Conservation (phyloP, 768 basidiomycete species). For the Boletus reticuloceps region DNA sequence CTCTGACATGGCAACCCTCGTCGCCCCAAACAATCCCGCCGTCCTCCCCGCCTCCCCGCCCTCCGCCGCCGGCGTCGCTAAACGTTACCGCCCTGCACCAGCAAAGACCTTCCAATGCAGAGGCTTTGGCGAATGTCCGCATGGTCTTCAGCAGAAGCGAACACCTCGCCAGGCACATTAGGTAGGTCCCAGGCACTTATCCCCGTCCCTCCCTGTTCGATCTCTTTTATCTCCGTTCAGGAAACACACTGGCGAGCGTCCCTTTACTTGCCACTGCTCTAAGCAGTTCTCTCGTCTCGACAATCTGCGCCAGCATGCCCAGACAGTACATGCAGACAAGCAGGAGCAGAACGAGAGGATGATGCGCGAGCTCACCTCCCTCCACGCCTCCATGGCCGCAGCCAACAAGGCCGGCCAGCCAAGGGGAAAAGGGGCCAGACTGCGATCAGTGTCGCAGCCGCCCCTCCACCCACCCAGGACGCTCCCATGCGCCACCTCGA, state of each 20-base stretch:
- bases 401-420: conserved; percentile 39
- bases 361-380: conserved; percentile 85
- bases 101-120: conserved; percentile 95
- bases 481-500: conserved; percentile 19
- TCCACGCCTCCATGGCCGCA: conserved; percentile 79
- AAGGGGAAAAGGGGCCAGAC: conserved; percentile 37
- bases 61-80: conserved; percentile 35
- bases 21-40: conserved; percentile 23
- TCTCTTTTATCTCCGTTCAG: conserved; percentile 43
- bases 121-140: conserved; percentile 90
- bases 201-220: conserved; percentile 16
- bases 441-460: conserved; percentile 5
- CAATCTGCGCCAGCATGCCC: conserved; percentile 94
- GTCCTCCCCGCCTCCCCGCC: conserved; percentile 18
- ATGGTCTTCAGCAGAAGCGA: conserved; percentile 97
- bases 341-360: conserved; percentile 83
- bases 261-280: conserved; percentile 93
- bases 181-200: conserved; percentile 52
- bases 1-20: conserved; percentile 34
- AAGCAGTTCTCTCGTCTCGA: conserved; percentile 96
- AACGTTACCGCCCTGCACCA: conserved; percentile 78
- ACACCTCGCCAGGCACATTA: conserved; percentile 92
- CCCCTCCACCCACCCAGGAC: conserved; percentile 9
- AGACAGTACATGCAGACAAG: conserved; percentile 96
- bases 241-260: conserved; percentile 97